These are phyloP conservation scores for Rubia balearica DNA, from an alignment of 305 asterid species.

Conservation along the genomic window DNA sequence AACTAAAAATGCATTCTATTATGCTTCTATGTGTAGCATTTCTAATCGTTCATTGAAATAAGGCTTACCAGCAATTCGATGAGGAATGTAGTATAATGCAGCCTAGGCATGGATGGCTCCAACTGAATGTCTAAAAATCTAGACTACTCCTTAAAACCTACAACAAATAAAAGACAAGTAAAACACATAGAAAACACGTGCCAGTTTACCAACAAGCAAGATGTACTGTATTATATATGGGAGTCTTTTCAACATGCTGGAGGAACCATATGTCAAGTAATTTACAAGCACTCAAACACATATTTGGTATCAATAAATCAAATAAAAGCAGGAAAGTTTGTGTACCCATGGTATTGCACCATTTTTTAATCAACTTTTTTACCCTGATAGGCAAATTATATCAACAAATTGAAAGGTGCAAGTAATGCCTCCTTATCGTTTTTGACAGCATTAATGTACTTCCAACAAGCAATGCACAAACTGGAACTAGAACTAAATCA, in stretches of 20 bases:
- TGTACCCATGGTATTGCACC: too few species aligned
- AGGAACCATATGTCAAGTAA: too few species aligned
- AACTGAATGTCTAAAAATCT: constrained; percentile 69
- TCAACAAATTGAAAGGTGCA: too few species aligned
- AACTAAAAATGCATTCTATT: neutral
- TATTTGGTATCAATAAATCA: too few species aligned
- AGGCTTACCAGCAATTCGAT: constrained; percentile 54
- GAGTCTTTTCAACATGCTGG: too few species aligned
- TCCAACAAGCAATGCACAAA: constrained; percentile 64
- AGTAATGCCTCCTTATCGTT: constrained; percentile 37
- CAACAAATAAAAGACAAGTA: constrained; percentile 37
- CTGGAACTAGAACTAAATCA: constrained; percentile 48
- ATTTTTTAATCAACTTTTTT: too few species aligned
- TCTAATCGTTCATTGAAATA: neutral
- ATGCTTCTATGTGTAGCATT: neutral
- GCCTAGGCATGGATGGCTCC: constrained; percentile 85
- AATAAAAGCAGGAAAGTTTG: too few species aligned
- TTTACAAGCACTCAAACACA: too few species aligned
- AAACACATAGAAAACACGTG: constrained; percentile 41
- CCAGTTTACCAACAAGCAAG: too few species aligned
- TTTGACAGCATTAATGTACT: constrained; percentile 40
- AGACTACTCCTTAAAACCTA: constrained; percentile 54
- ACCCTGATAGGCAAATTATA: too few species aligned
- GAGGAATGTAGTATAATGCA: constrained; percentile 61
- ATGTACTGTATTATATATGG: too few species aligned